These are phyloP conservation scores for Phialophora expanda DNA, from an alignment of 2,329 filamentous ascomycete species.

Conservation along the genomic window DNA sequence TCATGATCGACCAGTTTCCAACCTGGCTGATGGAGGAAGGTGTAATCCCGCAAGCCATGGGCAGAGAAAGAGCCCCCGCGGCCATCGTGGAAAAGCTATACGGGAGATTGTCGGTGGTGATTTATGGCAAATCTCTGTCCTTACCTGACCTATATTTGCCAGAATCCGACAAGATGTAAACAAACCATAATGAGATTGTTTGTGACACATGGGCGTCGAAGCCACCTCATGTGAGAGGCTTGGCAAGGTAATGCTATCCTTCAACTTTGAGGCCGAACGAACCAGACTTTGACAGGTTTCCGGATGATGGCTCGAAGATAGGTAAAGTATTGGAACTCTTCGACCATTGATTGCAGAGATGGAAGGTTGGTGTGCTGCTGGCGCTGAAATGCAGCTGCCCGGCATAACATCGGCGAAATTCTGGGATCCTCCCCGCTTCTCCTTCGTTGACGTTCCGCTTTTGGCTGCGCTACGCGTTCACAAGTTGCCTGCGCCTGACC, in stretches of 20 bases:
- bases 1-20: constrained; percentile 21
- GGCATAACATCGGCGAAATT: constrained; percentile 8
- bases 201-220: constrained; percentile 33
- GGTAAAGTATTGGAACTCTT: not conserved
- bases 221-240: constrained; percentile 13
- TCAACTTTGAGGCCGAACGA: not conserved
- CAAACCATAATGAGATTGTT: constrained; percentile 28
- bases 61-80: constrained; percentile 20
- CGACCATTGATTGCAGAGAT: not conserved
- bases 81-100: not conserved
- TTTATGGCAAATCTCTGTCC: not conserved
- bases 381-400: not conserved
- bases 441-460: not conserved
- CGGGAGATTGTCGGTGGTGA: not conserved
- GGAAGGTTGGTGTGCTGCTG: not conserved
- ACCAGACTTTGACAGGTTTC: not conserved
- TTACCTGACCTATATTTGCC: constrained; percentile 4
- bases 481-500: constrained; percentile 12
- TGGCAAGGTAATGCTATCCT: not conserved
- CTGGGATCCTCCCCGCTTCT: not conserved
- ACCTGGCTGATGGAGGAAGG: constrained; percentile 23
- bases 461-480: constrained; percentile 12
- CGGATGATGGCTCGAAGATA: not conserved
- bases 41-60: not conserved
- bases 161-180: constrained; percentile 14